These are phyloP conservation scores for Lactarius quietus DNA, from an alignment of 768 basidiomycete genomes.

Conservation along the genomic window DNA sequence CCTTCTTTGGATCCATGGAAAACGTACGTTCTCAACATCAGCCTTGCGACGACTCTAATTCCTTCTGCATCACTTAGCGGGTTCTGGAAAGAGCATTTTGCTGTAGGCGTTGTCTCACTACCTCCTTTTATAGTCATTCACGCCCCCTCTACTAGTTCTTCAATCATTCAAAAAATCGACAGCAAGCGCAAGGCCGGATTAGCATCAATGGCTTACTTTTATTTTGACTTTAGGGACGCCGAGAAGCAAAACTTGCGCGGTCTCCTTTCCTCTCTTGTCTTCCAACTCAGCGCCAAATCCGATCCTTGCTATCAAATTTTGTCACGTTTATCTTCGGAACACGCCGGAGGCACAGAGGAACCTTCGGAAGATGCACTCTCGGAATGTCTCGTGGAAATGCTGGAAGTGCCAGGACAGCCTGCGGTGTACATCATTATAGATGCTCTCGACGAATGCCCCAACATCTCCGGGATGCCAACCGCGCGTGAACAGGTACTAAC, in stretches of 20 bases:
- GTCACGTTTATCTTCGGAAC: no score
- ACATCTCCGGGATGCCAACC: no score
- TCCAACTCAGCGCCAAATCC: no score
- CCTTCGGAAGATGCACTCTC: no score
- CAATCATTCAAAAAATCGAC: background rate
- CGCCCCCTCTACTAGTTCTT: background rate
- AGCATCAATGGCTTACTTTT: conserved; percentile 5
- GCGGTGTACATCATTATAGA: no score
- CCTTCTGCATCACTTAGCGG: background rate
- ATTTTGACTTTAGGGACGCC: conserved; percentile 9
- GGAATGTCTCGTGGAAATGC: no score
- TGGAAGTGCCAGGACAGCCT: no score
- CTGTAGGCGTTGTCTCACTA: background rate
- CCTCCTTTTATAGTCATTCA: background rate
- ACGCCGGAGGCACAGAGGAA: no score
- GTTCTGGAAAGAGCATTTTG: conserved; percentile 5
- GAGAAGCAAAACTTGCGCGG: background rate
- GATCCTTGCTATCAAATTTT: no score
- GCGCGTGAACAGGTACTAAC: no score
- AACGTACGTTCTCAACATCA: background rate
- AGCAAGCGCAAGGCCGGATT: background rate
- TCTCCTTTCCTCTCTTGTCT: no score
- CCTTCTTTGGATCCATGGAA: conserved; percentile 9
- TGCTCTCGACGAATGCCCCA: no score
- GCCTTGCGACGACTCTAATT: background rate